A percentile compares a stretch with the other conserved stretches of the same genome.
phyloP scores from a whole-genome alignment of 129 eudicot species.

The Dittrichia graveolens region DNA sequence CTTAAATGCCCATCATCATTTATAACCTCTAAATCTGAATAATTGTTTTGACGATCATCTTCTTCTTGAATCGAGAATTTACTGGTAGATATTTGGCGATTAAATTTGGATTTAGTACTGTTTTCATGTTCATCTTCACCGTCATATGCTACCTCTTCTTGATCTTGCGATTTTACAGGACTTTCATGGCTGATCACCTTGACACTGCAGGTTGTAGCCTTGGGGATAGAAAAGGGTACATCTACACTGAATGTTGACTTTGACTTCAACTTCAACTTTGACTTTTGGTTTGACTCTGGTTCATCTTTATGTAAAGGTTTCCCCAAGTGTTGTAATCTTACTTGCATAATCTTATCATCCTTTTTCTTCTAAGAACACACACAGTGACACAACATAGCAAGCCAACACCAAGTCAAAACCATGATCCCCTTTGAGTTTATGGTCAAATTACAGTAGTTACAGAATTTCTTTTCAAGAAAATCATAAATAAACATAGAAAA shows the following conservation, averaged over 20 bases:
- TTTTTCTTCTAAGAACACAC: conserved; percentile 43
- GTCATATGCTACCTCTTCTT: conserved; percentile 64
- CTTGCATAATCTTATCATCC: conserved; percentile 40
- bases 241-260: conserved; percentile 51
- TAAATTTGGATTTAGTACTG: conserved; percentile 40
- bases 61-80: conserved; percentile 34
- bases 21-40: conserved; percentile 31
- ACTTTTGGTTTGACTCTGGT: conserved; percentile 27
- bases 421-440: conserved; percentile 10
- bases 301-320: conserved; percentile 37
- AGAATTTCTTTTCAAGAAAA: not conserved
- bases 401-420: conserved; percentile 24
- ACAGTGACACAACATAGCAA: not conserved
- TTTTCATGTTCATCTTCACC: conserved; percentile 72
- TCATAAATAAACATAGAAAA: not conserved
- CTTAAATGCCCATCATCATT: conserved; percentile 61
- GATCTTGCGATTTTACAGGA: conserved; percentile 39
- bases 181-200: conserved; percentile 62
- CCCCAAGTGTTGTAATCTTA: conserved; percentile 45
- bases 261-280: conserved; percentile 25
- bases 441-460: conserved; percentile 9
- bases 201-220: conserved; percentile 49
- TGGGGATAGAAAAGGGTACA: conserved; percentile 49
- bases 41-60: conserved; percentile 23
- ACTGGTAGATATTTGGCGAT: conserved; percentile 19